phyloP scores from a whole-genome alignment of 2,329 filamentous ascomycete genomes.

The Fusarium virguliforme region DNA sequence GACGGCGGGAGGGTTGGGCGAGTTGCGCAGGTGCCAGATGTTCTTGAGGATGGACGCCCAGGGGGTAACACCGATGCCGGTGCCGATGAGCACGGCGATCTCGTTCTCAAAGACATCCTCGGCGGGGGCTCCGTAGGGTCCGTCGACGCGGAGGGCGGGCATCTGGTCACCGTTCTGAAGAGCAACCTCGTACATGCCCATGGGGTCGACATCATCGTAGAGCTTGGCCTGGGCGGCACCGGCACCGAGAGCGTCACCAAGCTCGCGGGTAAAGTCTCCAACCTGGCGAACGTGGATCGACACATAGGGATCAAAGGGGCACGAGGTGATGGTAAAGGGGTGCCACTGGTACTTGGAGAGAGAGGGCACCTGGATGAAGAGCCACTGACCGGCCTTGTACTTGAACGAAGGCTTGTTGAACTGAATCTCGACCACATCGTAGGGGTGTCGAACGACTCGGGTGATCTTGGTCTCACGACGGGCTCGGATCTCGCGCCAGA shows the following conservation, averaged over 20 bases:
- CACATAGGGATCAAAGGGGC: conserved; percentile 94
- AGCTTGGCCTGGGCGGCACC: conserved; percentile 89
- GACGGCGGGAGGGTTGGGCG: conserved; percentile 89
- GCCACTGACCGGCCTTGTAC: conserved; percentile 98
- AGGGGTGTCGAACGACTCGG: conserved; percentile 95
- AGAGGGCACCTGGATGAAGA: conserved; percentile 93
- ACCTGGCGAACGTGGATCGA: conserved; percentile 97
- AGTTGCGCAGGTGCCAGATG: conserved; percentile 95
- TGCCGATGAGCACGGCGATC: conserved; percentile 88
- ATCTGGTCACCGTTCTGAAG: conserved; percentile 94
- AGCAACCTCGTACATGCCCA: conserved; percentile 98
- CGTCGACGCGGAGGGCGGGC: conserved; percentile 91
- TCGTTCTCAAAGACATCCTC: conserved; percentile 98
- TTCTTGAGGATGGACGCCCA: conserved; percentile 95
- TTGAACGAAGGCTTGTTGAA: conserved; percentile 97
- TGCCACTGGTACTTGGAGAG: conserved; percentile 96
- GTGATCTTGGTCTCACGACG: conserved; percentile 90
- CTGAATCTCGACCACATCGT: conserved; percentile 97
- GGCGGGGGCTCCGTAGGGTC: conserved; percentile 95
- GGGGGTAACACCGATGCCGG: conserved; percentile 88
- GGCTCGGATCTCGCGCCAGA: conserved; percentile 92
- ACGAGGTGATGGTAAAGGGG: conserved; percentile 98
- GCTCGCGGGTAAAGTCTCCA: conserved; percentile 92
- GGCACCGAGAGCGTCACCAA: conserved; percentile 96
- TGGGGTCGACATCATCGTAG: conserved; percentile 90